Evolutionary conservation across 352 stramenopile genomes (phyloP).

Genomic region (Pythium volutum): DNA sequence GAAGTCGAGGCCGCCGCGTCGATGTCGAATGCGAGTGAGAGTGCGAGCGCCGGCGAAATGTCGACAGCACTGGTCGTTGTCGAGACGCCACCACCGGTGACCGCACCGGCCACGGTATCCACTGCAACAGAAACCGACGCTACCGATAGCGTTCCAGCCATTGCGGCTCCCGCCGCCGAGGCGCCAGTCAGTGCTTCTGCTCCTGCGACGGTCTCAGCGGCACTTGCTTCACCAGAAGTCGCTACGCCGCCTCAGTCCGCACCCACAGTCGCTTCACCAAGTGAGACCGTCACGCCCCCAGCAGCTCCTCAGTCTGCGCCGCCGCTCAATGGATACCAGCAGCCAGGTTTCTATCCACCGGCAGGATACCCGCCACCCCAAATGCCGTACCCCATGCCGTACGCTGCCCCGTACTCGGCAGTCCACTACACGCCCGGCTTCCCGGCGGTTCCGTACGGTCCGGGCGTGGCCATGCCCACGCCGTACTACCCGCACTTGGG

Average conservation of each 20-base stretch:
- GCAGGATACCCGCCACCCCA: conserved; percentile 24
- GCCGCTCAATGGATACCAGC: conserved; percentile 8
- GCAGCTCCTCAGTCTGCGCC: conserved; percentile 8
- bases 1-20: conserved; percentile 17
- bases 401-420: conserved; percentile 33
- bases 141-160: neutral
- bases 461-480: conserved; percentile 13
- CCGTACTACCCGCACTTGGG: conserved; percentile 21
- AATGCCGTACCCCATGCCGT: conserved; percentile 28
- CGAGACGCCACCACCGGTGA: conserved; percentile 22
- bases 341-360: conserved; percentile 32
- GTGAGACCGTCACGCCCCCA: conserved; percentile 6
- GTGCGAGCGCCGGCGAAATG: conserved; percentile 18
- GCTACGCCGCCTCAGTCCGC: conserved; percentile 2
- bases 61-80: conserved; percentile 54
- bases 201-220: neutral
- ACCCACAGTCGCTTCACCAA: neutral
- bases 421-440: conserved; percentile 17
- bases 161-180: neutral
- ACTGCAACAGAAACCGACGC: neutral
- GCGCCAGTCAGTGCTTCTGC: neutral
- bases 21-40: neutral
- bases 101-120: neutral
- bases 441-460: conserved; percentile 10
- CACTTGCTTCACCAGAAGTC: neutral